phyloP scores from a whole-genome alignment of 306 rosid species.

The Aeschynomene evenia region DNA sequence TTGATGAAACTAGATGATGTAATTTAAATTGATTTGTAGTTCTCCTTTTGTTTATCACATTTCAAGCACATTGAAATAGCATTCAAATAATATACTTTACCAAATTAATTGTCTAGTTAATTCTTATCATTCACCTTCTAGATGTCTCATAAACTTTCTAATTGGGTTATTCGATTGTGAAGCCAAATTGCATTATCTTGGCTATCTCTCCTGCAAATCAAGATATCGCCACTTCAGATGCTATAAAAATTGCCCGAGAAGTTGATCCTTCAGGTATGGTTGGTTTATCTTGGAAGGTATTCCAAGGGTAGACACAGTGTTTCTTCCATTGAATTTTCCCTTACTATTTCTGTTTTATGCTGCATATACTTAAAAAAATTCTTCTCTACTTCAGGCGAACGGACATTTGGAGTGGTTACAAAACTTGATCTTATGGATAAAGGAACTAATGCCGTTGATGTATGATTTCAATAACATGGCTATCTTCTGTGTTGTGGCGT shows the following conservation, averaged over 20 bases:
- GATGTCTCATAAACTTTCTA: conserved; percentile 28
- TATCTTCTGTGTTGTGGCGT: conserved; percentile 28
- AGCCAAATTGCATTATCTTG: conserved; percentile 96
- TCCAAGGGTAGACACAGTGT: conserved; percentile 17
- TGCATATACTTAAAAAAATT: neutral
- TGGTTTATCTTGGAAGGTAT: conserved; percentile 25
- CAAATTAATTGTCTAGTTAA: neutral
- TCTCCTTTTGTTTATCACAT: neutral
- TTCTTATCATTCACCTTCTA: neutral
- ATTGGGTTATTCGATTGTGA: conserved; percentile 46
- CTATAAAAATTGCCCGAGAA: conserved; percentile 92
- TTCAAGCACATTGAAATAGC: conserved; percentile 20
- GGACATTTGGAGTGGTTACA: conserved; percentile 96
- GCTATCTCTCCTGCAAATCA: conserved; percentile 99
- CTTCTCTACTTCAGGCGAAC: conserved; percentile 64
- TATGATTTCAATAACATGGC: conserved; percentile 44
- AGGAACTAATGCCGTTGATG: conserved; percentile 96
- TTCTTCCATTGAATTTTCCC: conserved; percentile 10
- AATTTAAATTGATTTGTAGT: neutral
- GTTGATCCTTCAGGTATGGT: conserved; percentile 90
- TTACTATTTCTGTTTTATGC: conserved; percentile 15
- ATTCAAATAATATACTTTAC: neutral
- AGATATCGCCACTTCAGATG: conserved; percentile 99
- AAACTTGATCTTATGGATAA: conserved; percentile 98
- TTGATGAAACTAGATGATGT: conserved; percentile 1